A percentile compares a stretch with the other conserved stretches of the same genome.
phyloP scores from a whole-genome alignment of 139 green algal species.

The Desmodesmus armatus region DNA sequence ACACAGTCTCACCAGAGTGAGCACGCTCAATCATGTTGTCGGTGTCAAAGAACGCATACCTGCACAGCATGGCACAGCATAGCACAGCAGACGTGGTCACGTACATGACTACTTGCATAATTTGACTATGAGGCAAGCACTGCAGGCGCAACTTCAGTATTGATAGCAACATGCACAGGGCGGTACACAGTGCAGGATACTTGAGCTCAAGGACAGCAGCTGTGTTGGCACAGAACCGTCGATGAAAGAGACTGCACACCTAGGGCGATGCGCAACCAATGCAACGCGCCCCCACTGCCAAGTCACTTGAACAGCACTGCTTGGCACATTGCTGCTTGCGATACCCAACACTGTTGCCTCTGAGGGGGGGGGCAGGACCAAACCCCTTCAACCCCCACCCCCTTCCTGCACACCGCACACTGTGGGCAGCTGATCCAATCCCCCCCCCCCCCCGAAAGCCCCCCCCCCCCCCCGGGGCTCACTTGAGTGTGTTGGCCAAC shows the following conservation, averaged over 20 bases:
- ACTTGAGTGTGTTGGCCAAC: conserved; percentile 69
- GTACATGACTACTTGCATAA: too few species aligned
- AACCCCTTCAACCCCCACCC: too few species aligned
- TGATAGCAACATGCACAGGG: not conserved
- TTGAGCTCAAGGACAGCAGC: not conserved
- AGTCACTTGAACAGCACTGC: not conserved
- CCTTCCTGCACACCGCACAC: not conserved
- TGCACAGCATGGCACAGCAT: conserved; percentile 9
- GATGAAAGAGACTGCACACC: too few species aligned
- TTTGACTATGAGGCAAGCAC: not conserved
- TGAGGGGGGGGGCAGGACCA: too few species aligned
- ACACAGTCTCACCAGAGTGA: conserved; percentile 64
- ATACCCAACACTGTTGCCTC: not conserved
- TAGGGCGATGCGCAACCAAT: too few species aligned
- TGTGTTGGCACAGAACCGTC: too few species aligned
- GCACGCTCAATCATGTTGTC: conserved; percentile 83
- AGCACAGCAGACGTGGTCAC: not conserved
- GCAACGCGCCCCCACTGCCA: too few species aligned
- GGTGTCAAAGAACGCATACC: conserved; percentile 91
- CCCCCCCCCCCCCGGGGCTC: too few species aligned
- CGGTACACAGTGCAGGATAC: not conserved
- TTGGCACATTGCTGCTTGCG: not conserved
- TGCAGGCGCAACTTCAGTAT: not conserved
- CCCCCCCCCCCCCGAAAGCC: too few species aligned
- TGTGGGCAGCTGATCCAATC: not conserved